A percentile compares a stretch with the other conserved stretches of the same genome.
These are phyloP conservation scores for Venturia nashicola DNA, from an alignment of 2,329 filamentous ascomycete species.

Conservation along the genomic window DNA sequence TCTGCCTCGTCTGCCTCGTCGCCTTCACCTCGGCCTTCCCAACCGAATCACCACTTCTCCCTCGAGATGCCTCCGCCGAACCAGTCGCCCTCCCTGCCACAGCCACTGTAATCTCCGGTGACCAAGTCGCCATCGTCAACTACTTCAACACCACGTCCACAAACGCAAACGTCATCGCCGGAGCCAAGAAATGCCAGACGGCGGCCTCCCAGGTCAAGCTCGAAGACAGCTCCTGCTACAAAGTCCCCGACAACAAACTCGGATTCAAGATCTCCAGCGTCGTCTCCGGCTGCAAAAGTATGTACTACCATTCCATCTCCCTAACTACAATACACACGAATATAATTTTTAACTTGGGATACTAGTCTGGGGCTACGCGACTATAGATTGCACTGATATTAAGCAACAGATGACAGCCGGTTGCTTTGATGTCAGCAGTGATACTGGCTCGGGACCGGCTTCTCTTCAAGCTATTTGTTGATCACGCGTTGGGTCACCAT, in stretches of 20 bases:
- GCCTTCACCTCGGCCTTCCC: background rate
- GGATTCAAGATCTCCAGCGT: background rate
- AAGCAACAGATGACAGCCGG: background rate
- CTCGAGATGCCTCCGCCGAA: background rate
- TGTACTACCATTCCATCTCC: background rate
- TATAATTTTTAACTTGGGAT: background rate
- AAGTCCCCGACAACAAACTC: background rate
- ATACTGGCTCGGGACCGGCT: background rate
- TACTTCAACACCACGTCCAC: background rate
- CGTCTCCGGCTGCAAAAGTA: background rate
- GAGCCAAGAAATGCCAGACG: background rate
- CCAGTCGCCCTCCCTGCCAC: background rate
- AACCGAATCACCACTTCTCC: background rate
- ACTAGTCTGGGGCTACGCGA: background rate
- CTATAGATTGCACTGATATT: background rate
- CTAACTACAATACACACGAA: background rate
- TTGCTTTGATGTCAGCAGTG: conserved; percentile 1
- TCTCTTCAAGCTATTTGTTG: background rate
- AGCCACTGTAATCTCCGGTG: background rate
- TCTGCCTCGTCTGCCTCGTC: background rate
- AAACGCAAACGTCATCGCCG: background rate
- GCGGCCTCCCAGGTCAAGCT: background rate
- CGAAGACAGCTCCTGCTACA: background rate
- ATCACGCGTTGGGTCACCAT: background rate
- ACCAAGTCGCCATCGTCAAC: background rate